A percentile compares a stretch with the other conserved stretches of the same genome.
Conservation (phyloP, 2,329 filamentous ascomycete genomes). For the Nemania sp. region DNA sequence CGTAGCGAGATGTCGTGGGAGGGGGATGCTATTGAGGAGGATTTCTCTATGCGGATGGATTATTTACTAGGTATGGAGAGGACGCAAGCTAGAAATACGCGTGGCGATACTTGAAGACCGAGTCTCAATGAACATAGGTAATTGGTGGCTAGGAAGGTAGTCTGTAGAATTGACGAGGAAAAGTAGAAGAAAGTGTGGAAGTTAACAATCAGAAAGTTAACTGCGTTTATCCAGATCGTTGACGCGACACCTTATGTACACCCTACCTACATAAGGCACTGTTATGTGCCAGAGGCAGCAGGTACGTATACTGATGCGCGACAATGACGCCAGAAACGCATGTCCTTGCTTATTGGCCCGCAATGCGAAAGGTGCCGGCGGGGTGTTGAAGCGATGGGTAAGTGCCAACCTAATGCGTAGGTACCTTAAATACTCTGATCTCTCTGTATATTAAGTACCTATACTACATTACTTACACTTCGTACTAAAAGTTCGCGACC, state of each 20-base stretch:
- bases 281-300: background rate
- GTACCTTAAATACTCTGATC: background rate
- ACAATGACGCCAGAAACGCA: conserved; percentile 5
- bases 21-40: background rate
- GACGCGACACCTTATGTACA: background rate
- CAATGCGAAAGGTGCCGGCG: too few species aligned
- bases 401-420: too few species aligned
- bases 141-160: background rate
- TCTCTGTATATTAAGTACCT: too few species aligned
- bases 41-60: background rate
- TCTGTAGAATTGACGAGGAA: too few species aligned
- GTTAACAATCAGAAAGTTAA: background rate
- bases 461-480: too few species aligned
- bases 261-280: background rate
- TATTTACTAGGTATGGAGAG: background rate
- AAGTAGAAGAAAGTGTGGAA: background rate
- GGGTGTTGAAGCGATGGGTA: background rate
- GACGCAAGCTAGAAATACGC: background rate
- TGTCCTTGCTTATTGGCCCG: too few species aligned
- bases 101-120: background rate
- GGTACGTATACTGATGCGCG: background rate
- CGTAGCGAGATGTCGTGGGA: too few species aligned
- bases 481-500: too few species aligned
- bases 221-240: background rate
- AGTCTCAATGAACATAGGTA: background rate